Conservation (phyloP, 1,284 basidiomycete species). For the Apiotrichum akiyoshidainum region DNA sequence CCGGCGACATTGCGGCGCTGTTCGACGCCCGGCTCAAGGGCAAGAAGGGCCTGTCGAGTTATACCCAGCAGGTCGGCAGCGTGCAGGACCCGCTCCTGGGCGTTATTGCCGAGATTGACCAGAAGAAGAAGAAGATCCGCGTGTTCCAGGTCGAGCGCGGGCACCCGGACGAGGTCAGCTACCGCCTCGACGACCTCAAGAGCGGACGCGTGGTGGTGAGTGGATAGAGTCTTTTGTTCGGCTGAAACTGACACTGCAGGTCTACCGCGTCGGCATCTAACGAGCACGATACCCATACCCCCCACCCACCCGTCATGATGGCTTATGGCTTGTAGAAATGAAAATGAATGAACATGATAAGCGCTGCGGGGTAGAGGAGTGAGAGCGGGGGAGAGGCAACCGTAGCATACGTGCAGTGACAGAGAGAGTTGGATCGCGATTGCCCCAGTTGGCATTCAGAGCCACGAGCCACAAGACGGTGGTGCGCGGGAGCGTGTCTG, state of each 20-base stretch:
- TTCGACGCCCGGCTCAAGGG: slow-evolving; percentile 80
- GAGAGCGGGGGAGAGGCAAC: no score
- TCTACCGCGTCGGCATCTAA: slow-evolving; percentile 9
- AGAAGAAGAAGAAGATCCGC: slow-evolving; percentile 74
- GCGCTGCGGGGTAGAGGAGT: no score
- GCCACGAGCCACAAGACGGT: no score
- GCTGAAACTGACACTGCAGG: not conserved
- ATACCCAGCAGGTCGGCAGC: slow-evolving; percentile 63
- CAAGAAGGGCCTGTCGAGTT: slow-evolving; percentile 70
- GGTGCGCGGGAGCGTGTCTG: no score
- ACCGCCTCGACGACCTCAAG: slow-evolving; percentile 23
- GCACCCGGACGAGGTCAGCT: slow-evolving; percentile 22
- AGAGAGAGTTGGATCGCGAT: no score
- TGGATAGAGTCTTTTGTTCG: no score
- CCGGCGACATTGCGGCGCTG: slow-evolving; percentile 76
- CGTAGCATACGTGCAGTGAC: no score
- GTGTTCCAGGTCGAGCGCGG: slow-evolving; percentile 64
- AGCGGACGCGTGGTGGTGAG: slow-evolving; percentile 11
- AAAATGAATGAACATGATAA: no score
- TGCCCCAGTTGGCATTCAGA: no score
- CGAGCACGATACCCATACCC: not conserved
- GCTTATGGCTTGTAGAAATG: no score
- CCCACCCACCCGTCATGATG: no score
- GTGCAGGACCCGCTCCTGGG: slow-evolving; percentile 65
- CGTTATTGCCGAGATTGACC: slow-evolving; percentile 74